A percentile compares a stretch with the other conserved stretches of the same genome.
These are phyloP conservation scores for Chalaropsis thielavioides DNA, from an alignment of 2,329 filamentous ascomycete genomes.

Conservation along the genomic window DNA sequence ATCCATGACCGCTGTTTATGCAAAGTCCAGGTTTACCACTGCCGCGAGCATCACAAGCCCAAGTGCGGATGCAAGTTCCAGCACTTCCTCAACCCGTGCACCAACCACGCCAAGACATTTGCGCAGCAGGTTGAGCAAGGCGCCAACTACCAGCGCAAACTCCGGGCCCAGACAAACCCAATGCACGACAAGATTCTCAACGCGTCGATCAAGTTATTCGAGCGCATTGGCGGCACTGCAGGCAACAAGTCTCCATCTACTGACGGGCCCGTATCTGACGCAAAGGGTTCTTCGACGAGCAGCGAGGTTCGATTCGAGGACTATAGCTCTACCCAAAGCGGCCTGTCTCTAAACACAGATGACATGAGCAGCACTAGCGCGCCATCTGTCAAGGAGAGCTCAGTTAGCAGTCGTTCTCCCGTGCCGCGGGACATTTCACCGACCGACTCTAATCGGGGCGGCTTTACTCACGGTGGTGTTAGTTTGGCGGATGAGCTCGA, in stretches of 20 bases:
- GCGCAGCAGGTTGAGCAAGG: not conserved
- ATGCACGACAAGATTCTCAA: not conserved
- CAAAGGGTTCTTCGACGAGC: not conserved
- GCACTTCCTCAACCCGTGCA: not conserved
- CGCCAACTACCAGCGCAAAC: not conserved
- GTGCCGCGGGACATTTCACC: not conserved
- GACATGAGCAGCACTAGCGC: not conserved
- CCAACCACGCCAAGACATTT: not conserved
- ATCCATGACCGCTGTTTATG: not conserved
- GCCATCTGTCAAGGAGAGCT: not conserved
- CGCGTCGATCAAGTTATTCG: not conserved
- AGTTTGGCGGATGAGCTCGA: not conserved
- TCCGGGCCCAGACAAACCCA: not conserved
- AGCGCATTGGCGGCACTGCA: not conserved
- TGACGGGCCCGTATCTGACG: not conserved
- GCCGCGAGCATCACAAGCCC: not conserved
- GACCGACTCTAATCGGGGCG: not conserved
- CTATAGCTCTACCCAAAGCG: not conserved
- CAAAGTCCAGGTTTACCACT: not conserved
- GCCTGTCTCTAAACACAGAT: not conserved
- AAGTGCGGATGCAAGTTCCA: not conserved
- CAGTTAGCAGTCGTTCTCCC: not conserved
- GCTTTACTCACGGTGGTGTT: not conserved
- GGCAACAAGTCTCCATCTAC: too few relatives aligned
- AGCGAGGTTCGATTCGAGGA: not conserved